Evolutionary conservation across 169 alveolate species (phyloP).

Genomic region (Plasmodium ovale): DNA sequence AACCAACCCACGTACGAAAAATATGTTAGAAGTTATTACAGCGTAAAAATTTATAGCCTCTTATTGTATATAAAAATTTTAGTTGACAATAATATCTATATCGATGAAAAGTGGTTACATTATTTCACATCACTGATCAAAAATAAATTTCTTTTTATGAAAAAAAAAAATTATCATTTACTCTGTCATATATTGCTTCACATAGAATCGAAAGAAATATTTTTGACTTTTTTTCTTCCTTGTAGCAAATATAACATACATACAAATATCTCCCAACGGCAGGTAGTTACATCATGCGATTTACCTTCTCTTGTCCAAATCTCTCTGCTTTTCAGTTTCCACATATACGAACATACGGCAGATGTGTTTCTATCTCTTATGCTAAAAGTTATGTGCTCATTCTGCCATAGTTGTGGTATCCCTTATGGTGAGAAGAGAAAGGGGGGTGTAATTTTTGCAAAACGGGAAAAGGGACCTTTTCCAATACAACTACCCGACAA

Average conservation of each 20-base stretch:
- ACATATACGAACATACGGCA: not conserved
- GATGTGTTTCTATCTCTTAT: not conserved
- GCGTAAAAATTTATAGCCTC: slow-evolving; percentile 21
- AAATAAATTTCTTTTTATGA: slow-evolving; percentile 10
- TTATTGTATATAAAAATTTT: slow-evolving; percentile 19
- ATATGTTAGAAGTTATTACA: slow-evolving; percentile 6
- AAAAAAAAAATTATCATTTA: not conserved
- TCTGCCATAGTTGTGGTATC: not conserved
- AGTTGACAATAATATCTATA: slow-evolving; percentile 24
- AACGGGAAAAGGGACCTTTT: not conserved
- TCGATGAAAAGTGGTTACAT: slow-evolving; percentile 35
- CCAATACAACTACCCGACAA: no score
- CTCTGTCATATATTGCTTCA: slow-evolving; percentile 25
- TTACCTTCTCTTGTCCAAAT: slow-evolving; percentile 5
- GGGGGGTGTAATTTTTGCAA: not conserved
- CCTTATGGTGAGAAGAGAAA: not conserved
- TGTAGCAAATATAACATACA: slow-evolving; percentile 24
- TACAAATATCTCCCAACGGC: not conserved
- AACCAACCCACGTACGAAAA: not conserved
- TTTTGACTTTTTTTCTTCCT: slow-evolving; percentile 4
- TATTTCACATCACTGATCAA: slow-evolving; percentile 32
- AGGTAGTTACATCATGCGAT: not conserved
- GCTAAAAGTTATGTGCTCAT: not conserved
- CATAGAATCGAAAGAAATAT: slow-evolving; percentile 1
- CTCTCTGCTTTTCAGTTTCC: not conserved